Evolutionary conservation across 495 filamentous ascomycete genomes (phyloP).

Genomic region (Talaromyces borbonicus): DNA sequence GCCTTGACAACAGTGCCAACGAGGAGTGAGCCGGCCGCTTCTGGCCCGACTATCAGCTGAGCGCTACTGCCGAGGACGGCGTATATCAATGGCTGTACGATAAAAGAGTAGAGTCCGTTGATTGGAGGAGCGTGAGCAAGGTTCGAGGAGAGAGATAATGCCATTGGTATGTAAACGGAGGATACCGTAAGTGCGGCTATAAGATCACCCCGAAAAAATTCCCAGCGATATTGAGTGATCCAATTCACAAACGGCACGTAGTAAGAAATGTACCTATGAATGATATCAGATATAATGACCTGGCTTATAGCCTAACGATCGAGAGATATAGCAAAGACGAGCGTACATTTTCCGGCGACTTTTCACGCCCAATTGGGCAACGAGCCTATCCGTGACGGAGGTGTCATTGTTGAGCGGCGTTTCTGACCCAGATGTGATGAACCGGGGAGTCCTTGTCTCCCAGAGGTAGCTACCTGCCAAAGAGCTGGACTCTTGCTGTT

Average conservation of each 20-base stretch:
- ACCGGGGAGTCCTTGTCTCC: conserved; percentile 2
- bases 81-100: conserved; percentile 84
- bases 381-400: conserved; percentile 43
- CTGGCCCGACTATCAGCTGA: conserved; percentile 88
- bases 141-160: conserved; percentile 86
- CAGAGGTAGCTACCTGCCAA: neutral
- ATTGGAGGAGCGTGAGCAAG: conserved; percentile 88
- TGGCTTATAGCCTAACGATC: too few species aligned
- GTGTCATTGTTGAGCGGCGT: conserved; percentile 4
- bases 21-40: conserved; percentile 86
- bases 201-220: conserved; percentile 76
- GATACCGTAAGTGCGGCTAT: conserved; percentile 82
- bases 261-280: conserved; percentile 74
- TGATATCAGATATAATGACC: conserved; percentile 15
- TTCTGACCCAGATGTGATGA: conserved; percentile 2
- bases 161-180: conserved; percentile 97
- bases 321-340: neutral
- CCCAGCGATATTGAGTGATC: conserved; percentile 74
- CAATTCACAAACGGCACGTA: conserved; percentile 88
- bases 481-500: conserved; percentile 2
- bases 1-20: conserved; percentile 76
- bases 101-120: conserved; percentile 92
- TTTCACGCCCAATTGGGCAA: conserved; percentile 49
- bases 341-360: conserved; percentile 49
- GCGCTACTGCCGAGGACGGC: conserved; percentile 85